phyloP scores from a whole-genome alignment of 306 rosid genomes.

The Astragalus membranaceus region DNA sequence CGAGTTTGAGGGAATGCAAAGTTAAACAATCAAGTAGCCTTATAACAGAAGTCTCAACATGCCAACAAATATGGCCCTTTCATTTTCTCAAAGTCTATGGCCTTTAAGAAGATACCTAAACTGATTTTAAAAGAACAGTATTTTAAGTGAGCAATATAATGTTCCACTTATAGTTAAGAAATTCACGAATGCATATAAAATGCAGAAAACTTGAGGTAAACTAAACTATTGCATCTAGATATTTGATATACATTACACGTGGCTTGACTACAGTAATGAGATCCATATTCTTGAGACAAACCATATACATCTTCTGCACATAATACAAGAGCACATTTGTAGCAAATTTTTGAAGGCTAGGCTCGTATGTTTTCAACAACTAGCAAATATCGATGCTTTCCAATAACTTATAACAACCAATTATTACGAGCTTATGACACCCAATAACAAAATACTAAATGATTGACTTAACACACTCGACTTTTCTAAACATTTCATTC shows the following conservation, averaged over 20 bases:
- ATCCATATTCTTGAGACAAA: background rate
- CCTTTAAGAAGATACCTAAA: background rate
- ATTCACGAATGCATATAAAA: background rate
- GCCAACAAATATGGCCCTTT: background rate
- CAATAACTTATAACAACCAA: background rate
- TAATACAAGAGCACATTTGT: background rate
- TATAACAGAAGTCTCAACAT: background rate
- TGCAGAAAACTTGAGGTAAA: background rate
- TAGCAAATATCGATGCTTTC: background rate
- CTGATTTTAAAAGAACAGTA: background rate
- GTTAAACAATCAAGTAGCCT: background rate
- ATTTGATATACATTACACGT: background rate
- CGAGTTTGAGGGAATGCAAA: background rate
- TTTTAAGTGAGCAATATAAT: background rate
- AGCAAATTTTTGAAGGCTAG: background rate
- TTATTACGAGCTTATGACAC: background rate
- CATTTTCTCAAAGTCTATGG: background rate
- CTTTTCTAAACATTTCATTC: background rate
- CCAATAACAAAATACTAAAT: background rate
- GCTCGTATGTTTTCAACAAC: background rate
- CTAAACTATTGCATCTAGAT: background rate
- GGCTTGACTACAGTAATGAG: background rate
- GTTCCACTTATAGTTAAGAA: background rate
- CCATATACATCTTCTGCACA: background rate
- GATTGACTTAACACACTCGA: background rate